phyloP scores from a whole-genome alignment of 2,329 filamentous ascomycete species.

The Penicillium sp. region DNA sequence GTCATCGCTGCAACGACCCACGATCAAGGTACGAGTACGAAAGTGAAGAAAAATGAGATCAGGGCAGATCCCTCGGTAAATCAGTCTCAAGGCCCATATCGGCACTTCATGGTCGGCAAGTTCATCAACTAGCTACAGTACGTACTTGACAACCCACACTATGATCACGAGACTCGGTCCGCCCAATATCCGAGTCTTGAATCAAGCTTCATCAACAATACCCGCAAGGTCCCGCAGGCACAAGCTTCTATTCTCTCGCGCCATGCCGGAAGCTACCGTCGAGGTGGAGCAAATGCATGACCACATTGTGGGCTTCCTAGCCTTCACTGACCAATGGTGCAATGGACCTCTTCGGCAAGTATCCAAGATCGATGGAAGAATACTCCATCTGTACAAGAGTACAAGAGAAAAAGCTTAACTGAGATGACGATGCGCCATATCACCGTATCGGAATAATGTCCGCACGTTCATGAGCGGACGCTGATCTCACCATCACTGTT shows the following conservation, averaged over 20 bases:
- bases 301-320: neutral
- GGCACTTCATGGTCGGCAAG: neutral
- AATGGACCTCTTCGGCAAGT: neutral
- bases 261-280: neutral
- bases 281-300: constrained; percentile 1
- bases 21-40: neutral
- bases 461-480: constrained; percentile 3
- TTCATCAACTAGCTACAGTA: neutral
- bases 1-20: constrained; percentile 2
- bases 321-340: neutral
- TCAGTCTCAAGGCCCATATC: neutral
- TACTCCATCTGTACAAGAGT: neutral
- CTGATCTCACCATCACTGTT: constrained; percentile 8
- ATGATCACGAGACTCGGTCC: neutral
- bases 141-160: neutral
- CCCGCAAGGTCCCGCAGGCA: neutral
- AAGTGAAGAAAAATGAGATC: neutral
- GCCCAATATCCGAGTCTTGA: neutral
- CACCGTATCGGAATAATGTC: constrained; percentile 5
- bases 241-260: neutral
- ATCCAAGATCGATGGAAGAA: neutral
- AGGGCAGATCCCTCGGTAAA: neutral
- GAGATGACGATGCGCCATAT: neutral
- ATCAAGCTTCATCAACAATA: neutral
- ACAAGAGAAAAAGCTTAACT: neutral